A percentile compares a stretch with the other conserved stretches of the same genome.
Evolutionary conservation across 441 rosid genomes (phyloP).

Genomic region (Gossypium lobatum): DNA sequence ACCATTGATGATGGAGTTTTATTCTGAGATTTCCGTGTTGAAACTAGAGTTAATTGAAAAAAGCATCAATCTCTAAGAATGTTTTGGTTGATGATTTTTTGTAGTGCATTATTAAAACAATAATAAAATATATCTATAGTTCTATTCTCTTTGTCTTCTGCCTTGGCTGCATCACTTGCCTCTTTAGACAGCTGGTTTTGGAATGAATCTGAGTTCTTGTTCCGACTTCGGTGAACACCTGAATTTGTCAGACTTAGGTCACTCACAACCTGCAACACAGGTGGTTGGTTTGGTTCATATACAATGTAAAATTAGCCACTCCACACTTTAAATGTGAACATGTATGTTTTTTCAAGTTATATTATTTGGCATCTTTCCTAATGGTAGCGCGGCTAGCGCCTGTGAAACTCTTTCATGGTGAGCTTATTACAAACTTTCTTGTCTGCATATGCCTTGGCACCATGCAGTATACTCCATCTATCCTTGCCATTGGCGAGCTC

Average conservation of each 20-base stretch:
- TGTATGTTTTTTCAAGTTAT: neutral
- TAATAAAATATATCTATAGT: neutral
- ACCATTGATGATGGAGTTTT: neutral
- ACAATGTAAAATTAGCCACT: neutral
- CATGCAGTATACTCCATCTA: constrained; percentile 79
- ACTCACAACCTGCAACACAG: constrained; percentile 52
- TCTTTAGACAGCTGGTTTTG: constrained; percentile 74
- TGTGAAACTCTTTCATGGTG: constrained; percentile 84
- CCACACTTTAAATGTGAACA: neutral
- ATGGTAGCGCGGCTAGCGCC: constrained; percentile 82
- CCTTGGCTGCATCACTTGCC: constrained; percentile 77
- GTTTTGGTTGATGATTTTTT: neutral
- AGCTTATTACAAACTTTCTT: constrained; percentile 95
- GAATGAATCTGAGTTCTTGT: constrained; percentile 66
- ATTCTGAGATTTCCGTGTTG: neutral
- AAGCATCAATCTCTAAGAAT: neutral
- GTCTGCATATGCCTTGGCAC: constrained; percentile 93
- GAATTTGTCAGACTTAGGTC: constrained; percentile 69
- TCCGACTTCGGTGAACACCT: constrained; percentile 90
- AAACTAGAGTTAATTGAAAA: neutral
- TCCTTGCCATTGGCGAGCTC: constrained; percentile 71
- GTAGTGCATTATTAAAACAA: neutral
- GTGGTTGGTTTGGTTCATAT: neutral
- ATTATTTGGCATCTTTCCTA: constrained; percentile 57
- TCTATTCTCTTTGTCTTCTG: constrained; percentile 5